Conservation (phyloP, 441 rosid species). For the Croton setiger region DNA sequence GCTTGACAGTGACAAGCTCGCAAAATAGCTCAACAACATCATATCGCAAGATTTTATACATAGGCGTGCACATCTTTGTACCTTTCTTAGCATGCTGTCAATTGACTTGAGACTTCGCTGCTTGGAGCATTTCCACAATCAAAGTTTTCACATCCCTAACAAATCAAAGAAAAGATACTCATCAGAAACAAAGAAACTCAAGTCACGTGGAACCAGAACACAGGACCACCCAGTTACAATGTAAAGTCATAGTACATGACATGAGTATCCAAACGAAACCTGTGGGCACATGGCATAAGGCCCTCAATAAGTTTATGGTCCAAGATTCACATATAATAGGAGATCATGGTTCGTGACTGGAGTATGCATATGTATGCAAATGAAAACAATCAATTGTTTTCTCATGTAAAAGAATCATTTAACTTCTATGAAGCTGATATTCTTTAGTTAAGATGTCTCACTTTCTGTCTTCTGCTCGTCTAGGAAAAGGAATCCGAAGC, state of each 20-base stretch:
- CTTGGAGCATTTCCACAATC: slow-evolving; percentile 85
- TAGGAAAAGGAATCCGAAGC: slow-evolving; percentile 80
- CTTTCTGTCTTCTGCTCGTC: slow-evolving; percentile 85
- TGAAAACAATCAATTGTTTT: background rate
- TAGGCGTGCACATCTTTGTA: slow-evolving; percentile 21
- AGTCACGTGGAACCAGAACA: background rate
- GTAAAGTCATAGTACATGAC: background rate
- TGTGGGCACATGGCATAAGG: background rate
- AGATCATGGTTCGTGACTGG: background rate
- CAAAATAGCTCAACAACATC: slow-evolving; percentile 1
- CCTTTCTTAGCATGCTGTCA: slow-evolving; percentile 25
- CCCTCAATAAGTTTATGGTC: background rate
- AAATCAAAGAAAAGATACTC: slow-evolving; percentile 10
- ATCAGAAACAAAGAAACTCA: background rate
- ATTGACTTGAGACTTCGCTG: slow-evolving; percentile 44
- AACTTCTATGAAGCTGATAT: background rate
- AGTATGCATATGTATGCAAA: background rate
- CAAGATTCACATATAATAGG: slow-evolving; percentile 6
- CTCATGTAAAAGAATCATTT: slow-evolving; percentile 7
- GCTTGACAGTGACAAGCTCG: background rate
- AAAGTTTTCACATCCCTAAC: slow-evolving; percentile 86
- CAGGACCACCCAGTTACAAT: background rate
- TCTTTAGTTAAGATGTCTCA: slow-evolving; percentile 28
- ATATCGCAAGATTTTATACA: background rate
- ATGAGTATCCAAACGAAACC: background rate